Percentiles rank a stretch among this genome's conserved stretches.
Evolutionary conservation across 2,329 filamentous ascomycete genomes (phyloP).

Genomic region (Cytospora piceicola): DNA sequence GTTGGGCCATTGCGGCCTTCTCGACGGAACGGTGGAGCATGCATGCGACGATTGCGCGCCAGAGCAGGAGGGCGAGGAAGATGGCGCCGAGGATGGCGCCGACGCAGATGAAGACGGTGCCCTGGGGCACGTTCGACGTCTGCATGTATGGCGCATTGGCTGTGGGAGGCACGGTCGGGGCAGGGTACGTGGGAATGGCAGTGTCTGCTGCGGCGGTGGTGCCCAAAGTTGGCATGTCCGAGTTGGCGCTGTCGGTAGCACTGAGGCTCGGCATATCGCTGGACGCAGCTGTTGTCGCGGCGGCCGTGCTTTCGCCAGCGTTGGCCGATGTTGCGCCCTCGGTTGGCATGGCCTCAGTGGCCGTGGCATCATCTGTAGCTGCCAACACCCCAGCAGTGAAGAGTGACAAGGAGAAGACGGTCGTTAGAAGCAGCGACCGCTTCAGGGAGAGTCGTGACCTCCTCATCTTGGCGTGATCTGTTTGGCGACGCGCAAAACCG

Average conservation of each 20-base stretch:
- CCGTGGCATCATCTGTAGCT: constrained; percentile 26
- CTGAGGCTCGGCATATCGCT: constrained; percentile 27
- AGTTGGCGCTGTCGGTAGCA: constrained; percentile 14
- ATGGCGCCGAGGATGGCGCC: constrained; percentile 86
- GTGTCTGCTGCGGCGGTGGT: constrained; percentile 37
- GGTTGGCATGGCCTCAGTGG: constrained; percentile 19
- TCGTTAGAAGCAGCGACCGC: constrained; percentile 40
- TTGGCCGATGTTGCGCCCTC: constrained; percentile 19
- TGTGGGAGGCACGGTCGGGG: constrained; percentile 80
- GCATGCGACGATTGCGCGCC: constrained; percentile 87
- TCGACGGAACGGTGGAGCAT: constrained; percentile 90
- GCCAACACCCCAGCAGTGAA: constrained; percentile 37
- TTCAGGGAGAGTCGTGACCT: constrained; percentile 38
- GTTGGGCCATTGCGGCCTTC: constrained; percentile 77
- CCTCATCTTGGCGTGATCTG: constrained; percentile 35
- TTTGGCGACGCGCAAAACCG: neutral
- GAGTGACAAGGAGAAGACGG: constrained; percentile 36
- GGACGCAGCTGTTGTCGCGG: constrained; percentile 16
- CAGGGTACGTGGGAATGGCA: constrained; percentile 63
- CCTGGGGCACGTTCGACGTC: constrained; percentile 80
- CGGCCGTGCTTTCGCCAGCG: constrained; percentile 11
- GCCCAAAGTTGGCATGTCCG: constrained; percentile 32
- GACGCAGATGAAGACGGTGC: constrained; percentile 94
- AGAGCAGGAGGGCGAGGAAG: constrained; percentile 78
- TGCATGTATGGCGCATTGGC: constrained; percentile 90